These are phyloP conservation scores for Neoboletus brunneissimus DNA, from an alignment of 768 basidiomycete species.

Conservation along the genomic window DNA sequence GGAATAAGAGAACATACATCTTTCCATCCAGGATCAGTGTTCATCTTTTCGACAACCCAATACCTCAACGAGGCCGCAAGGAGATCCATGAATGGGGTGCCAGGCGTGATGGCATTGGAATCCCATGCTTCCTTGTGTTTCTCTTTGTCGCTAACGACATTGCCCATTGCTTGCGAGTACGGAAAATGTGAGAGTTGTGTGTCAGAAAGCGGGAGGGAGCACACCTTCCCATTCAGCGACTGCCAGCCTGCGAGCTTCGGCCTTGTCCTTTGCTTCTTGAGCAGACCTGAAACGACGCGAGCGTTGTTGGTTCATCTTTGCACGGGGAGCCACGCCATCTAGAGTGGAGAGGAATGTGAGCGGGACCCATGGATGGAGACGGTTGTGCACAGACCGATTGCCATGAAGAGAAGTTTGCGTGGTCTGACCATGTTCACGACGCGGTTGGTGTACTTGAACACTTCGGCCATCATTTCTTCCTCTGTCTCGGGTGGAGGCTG, in stretches of 20 bases:
- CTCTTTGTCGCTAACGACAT: conserved; percentile 75
- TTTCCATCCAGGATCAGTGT: conserved; percentile 94
- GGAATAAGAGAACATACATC: conserved; percentile 47
- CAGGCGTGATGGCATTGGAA: conserved; percentile 97
- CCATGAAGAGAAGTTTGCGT: conserved; percentile 95
- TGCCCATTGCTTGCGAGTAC: conserved; percentile 80
- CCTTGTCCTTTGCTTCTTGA: conserved; percentile 94
- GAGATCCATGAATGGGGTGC: conserved; percentile 97
- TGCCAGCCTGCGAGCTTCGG: conserved; percentile 79
- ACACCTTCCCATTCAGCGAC: conserved; percentile 82
- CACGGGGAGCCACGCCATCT: conserved; percentile 97
- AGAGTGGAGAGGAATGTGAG: conserved; percentile 2
- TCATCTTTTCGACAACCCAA: conserved; percentile 95
- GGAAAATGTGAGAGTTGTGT: background rate
- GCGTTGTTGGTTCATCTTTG: conserved; percentile 99
- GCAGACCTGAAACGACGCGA: conserved; percentile 93
- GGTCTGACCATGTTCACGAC: conserved; percentile 97
- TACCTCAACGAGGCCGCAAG: conserved; percentile 86
- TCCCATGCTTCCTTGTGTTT: conserved; percentile 90
- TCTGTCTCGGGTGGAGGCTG: conserved; percentile 96
- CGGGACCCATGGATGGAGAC: background rate
- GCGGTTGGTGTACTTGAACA: conserved; percentile 95
- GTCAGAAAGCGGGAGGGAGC: conserved; percentile 11
- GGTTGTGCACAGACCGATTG: conserved; percentile 67
- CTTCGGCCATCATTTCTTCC: conserved; percentile 98